Evolutionary conservation across 345 rosid species (phyloP), one percentile per base, ranked within the genome.

Genomic region (Rhizophora apiculata): DNA sequence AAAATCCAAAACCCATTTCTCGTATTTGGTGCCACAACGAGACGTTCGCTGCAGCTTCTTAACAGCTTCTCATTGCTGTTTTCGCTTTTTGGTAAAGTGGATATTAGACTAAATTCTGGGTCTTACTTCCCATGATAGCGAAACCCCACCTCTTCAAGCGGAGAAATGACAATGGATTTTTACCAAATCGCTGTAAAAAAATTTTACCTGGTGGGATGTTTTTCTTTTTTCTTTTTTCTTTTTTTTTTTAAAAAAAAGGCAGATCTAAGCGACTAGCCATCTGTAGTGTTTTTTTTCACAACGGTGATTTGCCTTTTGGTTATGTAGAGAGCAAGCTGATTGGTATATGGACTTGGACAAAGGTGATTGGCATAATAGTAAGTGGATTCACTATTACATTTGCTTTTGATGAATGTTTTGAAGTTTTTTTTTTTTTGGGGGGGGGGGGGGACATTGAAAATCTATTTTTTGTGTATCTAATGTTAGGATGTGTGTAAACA

Each of bases 11-110:
- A 2, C 65, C 71, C 51, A 49, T 24, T 26, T 74, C 68, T 82
- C 72, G 74, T 46, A 60, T 63, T 64, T 64, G 86, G 67, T 74
- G 76, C 80, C 31, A n/a, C 6, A 54, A 66, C 37, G 3, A 53
- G 55, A 20, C 57, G 53, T 22, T 39, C 46, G 58, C 31, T 53
- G 68, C 78, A 77, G 54, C 78, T 61, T 75, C 78, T 68, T 67
- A 75, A 70, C 82, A 46, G 61, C 76, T 74, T 34, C 73, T 30
- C 65, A 51, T 66, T 43, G 34, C 49, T 60, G 65, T 54, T 30
- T 15, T 29, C 49, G 19, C 49, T 43, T 43, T 72, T 72, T 58
- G 78, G 68, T 61, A 65, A 59, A 65, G 74, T 62, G 49, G 26
- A 20, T 53, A 20, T 36, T 36, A 26, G 55, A 37, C 52, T 19